A percentile compares a stretch with the other conserved stretches of the same genome.
Evolutionary conservation across 495 filamentous ascomycete species (phyloP).

Genomic region (Elasticomyces elasticus): DNA sequence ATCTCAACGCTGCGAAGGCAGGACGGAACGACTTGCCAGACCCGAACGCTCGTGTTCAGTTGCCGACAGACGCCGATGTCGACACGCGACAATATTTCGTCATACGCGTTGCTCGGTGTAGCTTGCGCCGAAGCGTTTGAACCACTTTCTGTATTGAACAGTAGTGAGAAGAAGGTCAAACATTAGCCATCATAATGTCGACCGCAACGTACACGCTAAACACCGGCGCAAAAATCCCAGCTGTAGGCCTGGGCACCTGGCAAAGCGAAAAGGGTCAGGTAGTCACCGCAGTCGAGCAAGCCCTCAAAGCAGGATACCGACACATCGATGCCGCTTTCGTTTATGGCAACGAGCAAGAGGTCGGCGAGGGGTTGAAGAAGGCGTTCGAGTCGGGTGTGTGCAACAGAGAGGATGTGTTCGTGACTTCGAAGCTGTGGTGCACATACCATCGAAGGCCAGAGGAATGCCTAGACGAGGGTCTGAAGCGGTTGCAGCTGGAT

Average conservation of each 20-base stretch:
- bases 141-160: too few relatives aligned
- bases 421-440: slow-evolving; percentile 77
- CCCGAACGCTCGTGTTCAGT: neutral
- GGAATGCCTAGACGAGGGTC: slow-evolving; percentile 56
- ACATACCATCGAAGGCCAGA: slow-evolving; percentile 62
- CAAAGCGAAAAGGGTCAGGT: slow-evolving; percentile 57
- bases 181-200: neutral
- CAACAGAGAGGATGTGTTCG: slow-evolving; percentile 68
- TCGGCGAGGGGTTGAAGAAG: slow-evolving; percentile 45
- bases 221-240: slow-evolving; percentile 64
- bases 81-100: slow-evolving; percentile 31
- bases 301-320: slow-evolving; percentile 29
- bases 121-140: too few relatives aligned
- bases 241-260: slow-evolving; percentile 65
- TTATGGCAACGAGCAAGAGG: slow-evolving; percentile 41
- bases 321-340: slow-evolving; percentile 35
- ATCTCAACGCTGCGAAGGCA: neutral
- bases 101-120: too few relatives aligned
- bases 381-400: slow-evolving; percentile 57
- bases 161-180: too few relatives aligned
- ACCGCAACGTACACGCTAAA: slow-evolving; percentile 53
- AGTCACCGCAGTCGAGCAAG: slow-evolving; percentile 30
- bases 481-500: slow-evolving; percentile 60
- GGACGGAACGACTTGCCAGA: neutral
- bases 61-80: slow-evolving; percentile 4